phyloP scores from a whole-genome alignment of 495 filamentous ascomycete genomes.

The Aspergillus ostianus region DNA sequence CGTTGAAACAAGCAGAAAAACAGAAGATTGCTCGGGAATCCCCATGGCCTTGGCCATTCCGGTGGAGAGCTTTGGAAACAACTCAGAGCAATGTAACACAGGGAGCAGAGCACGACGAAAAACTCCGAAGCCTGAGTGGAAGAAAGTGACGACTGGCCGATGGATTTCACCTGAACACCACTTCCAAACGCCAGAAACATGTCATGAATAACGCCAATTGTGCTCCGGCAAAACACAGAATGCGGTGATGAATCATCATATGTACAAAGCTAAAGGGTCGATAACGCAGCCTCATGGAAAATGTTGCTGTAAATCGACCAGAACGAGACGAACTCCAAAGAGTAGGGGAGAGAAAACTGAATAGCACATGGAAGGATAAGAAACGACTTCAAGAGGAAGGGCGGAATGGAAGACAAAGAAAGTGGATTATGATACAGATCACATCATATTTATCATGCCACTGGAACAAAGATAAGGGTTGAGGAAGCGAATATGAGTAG shows the following conservation, averaged over 20 bases:
- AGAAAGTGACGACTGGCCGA: not conserved
- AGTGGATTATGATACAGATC: not conserved
- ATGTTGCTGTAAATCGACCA: not conserved
- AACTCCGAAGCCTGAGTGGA: conserved; percentile 7
- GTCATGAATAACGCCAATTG: conserved; percentile 5
- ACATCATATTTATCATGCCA: not conserved
- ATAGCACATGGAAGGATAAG: not conserved
- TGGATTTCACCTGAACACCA: conserved; percentile 6
- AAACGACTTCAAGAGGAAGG: not conserved
- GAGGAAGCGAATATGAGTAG: not conserved
- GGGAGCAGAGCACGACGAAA: not conserved
- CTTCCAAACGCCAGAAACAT: conserved; percentile 2
- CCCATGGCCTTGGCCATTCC: not conserved
- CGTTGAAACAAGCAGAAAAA: not conserved
- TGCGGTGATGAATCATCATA: conserved; percentile 4
- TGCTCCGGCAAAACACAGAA: conserved; percentile 6
- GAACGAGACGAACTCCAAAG: not conserved
- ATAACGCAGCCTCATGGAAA: not conserved
- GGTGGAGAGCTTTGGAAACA: not conserved
- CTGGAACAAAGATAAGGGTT: not conserved
- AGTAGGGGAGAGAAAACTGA: not conserved
- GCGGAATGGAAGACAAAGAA: not conserved
- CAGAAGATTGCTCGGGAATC: not conserved
- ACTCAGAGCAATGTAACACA: not conserved
- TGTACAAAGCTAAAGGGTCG: conserved; percentile 5